Evolutionary conservation across 148 eudicot species (phyloP).

Genomic region (Chenopodium berlandieri): DNA sequence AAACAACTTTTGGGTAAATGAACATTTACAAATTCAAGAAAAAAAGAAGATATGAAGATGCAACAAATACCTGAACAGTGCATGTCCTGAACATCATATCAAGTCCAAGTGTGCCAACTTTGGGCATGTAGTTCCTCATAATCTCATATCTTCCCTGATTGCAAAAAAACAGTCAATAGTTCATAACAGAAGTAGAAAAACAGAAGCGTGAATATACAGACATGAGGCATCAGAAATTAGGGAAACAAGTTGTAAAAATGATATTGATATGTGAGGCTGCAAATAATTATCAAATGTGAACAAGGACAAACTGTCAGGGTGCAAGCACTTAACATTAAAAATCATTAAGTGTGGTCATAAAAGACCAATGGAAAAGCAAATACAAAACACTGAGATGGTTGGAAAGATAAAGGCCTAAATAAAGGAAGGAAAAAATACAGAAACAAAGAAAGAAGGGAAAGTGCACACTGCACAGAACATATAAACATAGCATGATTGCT

Average conservation of each 20-base stretch:
- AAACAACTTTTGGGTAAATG: not conserved
- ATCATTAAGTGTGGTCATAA: not conserved
- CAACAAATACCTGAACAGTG: constrained; percentile 80
- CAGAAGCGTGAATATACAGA: not conserved
- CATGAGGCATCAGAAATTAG: not conserved
- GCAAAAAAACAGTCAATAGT: constrained; percentile 31
- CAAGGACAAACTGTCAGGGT: not conserved
- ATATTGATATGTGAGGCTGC: not conserved
- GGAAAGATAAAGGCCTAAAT: not conserved
- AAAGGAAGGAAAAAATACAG: not conserved
- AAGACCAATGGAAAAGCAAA: not conserved
- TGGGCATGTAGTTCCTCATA: constrained; percentile 97
- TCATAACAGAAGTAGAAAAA: constrained; percentile 4
- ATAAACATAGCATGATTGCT: not conserved
- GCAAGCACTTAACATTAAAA: not conserved
- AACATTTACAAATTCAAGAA: not conserved
- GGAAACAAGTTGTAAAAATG: not conserved
- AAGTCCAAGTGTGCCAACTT: constrained; percentile 95
- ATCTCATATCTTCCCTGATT: constrained; percentile 97
- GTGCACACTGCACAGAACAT: not conserved
- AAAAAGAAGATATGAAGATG: not conserved
- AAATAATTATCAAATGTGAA: not conserved
- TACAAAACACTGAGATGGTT: not conserved
- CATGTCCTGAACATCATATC: constrained; percentile 99
- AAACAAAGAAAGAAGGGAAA: not conserved